Evolutionary conservation across 1,284 basidiomycete genomes (phyloP).

Genomic region (Ganoderma lucidum): DNA sequence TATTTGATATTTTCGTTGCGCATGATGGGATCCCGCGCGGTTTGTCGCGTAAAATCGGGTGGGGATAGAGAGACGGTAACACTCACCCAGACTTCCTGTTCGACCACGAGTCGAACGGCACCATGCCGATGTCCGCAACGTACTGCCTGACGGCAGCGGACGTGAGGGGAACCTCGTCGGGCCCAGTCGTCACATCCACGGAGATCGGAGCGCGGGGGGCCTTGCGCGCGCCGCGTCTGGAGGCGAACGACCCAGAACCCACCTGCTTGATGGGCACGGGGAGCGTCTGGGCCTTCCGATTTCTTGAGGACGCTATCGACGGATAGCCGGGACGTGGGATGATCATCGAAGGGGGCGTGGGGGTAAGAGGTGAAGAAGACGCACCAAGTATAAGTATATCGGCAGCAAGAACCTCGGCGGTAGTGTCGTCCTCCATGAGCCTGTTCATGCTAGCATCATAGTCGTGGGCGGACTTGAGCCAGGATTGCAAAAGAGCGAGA

Average conservation of each 20-base stretch:
- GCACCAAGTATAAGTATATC: conserved; percentile 34
- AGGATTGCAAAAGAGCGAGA: conserved; percentile 28
- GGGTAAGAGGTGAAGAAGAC: neutral
- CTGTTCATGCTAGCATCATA: conserved; percentile 34
- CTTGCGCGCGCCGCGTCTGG: conserved; percentile 27
- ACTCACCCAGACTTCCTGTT: conserved; percentile 36
- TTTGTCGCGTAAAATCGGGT: neutral
- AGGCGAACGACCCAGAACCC: conserved; percentile 30
- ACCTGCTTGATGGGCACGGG: conserved; percentile 22
- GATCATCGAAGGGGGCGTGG: neutral
- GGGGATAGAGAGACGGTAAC: neutral
- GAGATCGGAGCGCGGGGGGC: conserved; percentile 29
- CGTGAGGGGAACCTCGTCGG: conserved; percentile 28
- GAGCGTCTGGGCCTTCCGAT: conserved; percentile 21
- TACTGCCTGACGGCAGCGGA: conserved; percentile 30
- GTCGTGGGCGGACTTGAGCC: conserved; percentile 35
- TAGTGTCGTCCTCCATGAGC: conserved; percentile 33
- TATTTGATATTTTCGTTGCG: neutral
- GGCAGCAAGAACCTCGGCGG: conserved; percentile 31
- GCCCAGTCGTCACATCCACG: conserved; percentile 30
- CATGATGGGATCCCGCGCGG: neutral
- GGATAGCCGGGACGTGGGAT: neutral
- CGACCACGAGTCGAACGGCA: conserved; percentile 37
- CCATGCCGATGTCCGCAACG: conserved; percentile 37
- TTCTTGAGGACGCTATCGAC: conserved; percentile 25